A percentile compares a stretch with the other conserved stretches of the same genome.
phyloP scores from a whole-genome alignment of 2,329 filamentous ascomycete genomes.

The Orbilia blumenaviensis region DNA sequence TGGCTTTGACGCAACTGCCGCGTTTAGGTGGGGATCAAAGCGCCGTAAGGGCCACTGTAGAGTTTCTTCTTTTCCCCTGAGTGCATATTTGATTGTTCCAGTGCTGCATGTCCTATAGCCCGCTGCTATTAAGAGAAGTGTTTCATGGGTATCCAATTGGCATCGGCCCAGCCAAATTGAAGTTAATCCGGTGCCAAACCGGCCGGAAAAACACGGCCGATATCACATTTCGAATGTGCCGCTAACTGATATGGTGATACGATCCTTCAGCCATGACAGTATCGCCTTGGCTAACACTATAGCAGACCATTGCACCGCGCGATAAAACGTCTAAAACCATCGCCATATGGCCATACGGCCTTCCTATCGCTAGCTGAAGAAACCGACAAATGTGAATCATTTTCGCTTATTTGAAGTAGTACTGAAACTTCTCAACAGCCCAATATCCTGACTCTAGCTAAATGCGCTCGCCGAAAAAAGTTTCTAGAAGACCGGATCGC shows the following conservation, averaged over 20 bases:
- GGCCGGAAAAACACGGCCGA: conserved; percentile 24
- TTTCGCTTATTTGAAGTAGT: background rate
- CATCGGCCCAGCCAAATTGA: too few species aligned
- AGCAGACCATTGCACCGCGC: too few species aligned
- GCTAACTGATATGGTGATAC: conserved; percentile 28
- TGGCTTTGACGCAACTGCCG: conserved; percentile 46
- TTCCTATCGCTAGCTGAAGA: too few species aligned
- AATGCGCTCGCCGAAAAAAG: background rate
- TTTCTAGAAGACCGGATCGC: background rate
- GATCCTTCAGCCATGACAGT: too few species aligned
- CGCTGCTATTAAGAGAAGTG: conserved; percentile 24
- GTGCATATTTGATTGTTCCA: background rate
- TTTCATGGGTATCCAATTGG: conserved; percentile 19
- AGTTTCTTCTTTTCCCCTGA: conserved; percentile 1
- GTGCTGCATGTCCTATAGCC: conserved; percentile 7
- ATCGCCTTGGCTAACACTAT: too few species aligned
- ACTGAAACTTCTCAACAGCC: background rate
- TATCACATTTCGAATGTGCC: background rate
- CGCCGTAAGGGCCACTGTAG: conserved; percentile 6
- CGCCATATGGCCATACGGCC: too few species aligned
- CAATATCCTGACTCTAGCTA: background rate
- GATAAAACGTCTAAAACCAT: too few species aligned
- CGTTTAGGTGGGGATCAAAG: conserved; percentile 46
- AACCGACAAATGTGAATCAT: too few species aligned
- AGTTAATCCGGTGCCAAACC: conserved; percentile 35